Evolutionary conservation across 225 moss, liverwort and hornwort species (phyloP).

Genomic region (Anthoceros angustus): DNA sequence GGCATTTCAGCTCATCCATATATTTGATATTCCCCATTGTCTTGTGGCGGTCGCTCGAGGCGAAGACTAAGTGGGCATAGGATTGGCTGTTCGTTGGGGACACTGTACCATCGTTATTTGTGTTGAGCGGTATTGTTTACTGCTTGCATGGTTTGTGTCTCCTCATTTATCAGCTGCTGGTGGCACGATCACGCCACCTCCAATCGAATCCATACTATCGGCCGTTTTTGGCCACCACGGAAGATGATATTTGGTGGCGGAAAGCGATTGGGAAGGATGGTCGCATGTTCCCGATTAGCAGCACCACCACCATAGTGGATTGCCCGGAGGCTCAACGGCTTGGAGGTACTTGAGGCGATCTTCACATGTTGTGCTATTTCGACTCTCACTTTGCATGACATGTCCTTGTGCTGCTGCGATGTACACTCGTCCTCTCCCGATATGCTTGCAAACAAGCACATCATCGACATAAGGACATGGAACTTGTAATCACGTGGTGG

Average conservation of each 20-base stretch:
- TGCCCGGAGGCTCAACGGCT: constrained; percentile 58
- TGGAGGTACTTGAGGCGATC: constrained; percentile 34
- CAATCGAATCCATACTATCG: neutral
- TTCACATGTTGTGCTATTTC: neutral
- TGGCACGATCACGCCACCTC: too few species aligned
- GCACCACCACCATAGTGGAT: constrained; percentile 61
- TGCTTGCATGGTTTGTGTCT: neutral
- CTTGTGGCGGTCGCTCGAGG: constrained; percentile 52
- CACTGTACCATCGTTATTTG: constrained; percentile 88
- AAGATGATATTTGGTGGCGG: neutral
- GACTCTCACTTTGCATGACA: neutral
- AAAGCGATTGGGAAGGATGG: constrained; percentile 73
- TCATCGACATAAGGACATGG: constrained; percentile 21
- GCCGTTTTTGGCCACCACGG: neutral
- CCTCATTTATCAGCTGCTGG: neutral
- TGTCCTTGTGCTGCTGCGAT: neutral
- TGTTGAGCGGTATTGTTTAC: constrained; percentile 42
- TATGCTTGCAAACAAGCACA: constrained; percentile 56
- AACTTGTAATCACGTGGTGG: constrained; percentile 30
- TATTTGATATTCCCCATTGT: neutral
- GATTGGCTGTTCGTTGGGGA: constrained; percentile 54
- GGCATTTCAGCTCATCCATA: neutral
- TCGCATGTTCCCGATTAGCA: constrained; percentile 72
- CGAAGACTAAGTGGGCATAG: constrained; percentile 68
- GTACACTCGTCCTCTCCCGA: constrained; percentile 19